Evolutionary conservation across 1,139 yeast species (phyloP), one percentile per base, ranked within the genome.

Genomic region (Geotrichum cucujoidarum): DNA sequence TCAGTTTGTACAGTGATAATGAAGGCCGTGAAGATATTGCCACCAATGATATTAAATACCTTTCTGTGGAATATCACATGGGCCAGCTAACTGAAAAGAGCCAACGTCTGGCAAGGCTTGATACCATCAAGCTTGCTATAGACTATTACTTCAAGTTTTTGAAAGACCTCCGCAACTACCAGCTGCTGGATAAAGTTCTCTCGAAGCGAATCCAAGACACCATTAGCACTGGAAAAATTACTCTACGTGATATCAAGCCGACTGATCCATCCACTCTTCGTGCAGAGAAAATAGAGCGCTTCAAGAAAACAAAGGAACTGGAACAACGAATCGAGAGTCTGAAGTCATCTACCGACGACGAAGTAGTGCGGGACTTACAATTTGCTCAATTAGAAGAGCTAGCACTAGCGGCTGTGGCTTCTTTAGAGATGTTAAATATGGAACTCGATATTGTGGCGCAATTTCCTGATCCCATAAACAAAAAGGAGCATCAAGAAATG

Each of bases 231-330:
- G 46, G 51, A 10, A 50, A 47, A 22, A 18, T 39, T 4, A 38
- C 51, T 1, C 31, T 40, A 2, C 27, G 48, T 13, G 49, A 65
- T 41, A 45, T 75, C 4, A 59, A 65, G 24, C 60, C 65, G 4
- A 60, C 58, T 1, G 77, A 77, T 50, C 79, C 94, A 0, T 73
- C 76, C 17, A 63, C 69, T 24, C 74, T 77, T 55, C 71, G 96
- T 55, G 81, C 81, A 21, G 83, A 78, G 47, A 90, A 89, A 63
- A 87, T 90, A 51, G 83, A 77, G 21, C 75, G 78, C 57, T 84
- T 73, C 63, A 82, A 77, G 60, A 63, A 72, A 24, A 89, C 82
- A 55, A 80, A 77, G 59, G 75, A 73, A 32, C 66, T 86, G 47
- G 68, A 65, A n/a, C 60, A 43, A 45, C 33, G 47, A 54, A 49